phyloP scores from a whole-genome alignment of 768 basidiomycete species.

The Boletus vinaceobasis region DNA sequence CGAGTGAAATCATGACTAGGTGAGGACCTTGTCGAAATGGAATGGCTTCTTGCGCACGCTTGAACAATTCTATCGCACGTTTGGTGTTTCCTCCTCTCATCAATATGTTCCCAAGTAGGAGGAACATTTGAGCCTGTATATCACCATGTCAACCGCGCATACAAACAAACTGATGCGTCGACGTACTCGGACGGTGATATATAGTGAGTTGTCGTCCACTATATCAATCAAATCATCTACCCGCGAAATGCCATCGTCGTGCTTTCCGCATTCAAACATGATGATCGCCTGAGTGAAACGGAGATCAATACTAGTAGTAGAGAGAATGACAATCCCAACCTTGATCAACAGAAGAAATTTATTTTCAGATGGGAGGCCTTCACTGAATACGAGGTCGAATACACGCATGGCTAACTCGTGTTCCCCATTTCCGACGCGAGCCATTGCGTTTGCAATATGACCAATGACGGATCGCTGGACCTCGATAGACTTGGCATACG shows the following conservation, averaged over 20 bases:
- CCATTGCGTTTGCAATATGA: conserved; percentile 9
- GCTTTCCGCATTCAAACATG: conserved; percentile 7
- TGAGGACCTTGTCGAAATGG: neutral
- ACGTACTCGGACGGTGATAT: conserved; percentile 4
- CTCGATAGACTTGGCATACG: conserved; percentile 1
- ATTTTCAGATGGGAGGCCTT: neutral
- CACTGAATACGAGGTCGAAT: conserved; percentile 10
- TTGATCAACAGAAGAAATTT: conserved; percentile 11
- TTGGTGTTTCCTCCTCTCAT: neutral
- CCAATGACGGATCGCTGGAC: conserved; percentile 6
- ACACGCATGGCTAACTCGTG: neutral
- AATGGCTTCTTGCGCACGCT: neutral
- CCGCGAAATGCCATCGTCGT: conserved; percentile 6
- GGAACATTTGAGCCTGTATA: conserved; percentile 6
- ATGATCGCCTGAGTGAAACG: neutral
- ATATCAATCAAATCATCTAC: neutral
- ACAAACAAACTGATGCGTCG: rapidly evolving
- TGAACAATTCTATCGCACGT: neutral
- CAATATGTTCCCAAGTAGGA: neutral
- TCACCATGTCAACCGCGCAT: neutral
- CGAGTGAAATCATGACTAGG: conserved; percentile 7
- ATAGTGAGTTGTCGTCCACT: neutral
- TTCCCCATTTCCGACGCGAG: neutral
- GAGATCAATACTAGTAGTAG: rapidly evolving
- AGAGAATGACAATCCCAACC: neutral